Percentiles rank a stretch among this genome's conserved stretches.
Conservation (phyloP, 2,329 filamentous ascomycete species). For the Verticillium nonalfalfae region DNA sequence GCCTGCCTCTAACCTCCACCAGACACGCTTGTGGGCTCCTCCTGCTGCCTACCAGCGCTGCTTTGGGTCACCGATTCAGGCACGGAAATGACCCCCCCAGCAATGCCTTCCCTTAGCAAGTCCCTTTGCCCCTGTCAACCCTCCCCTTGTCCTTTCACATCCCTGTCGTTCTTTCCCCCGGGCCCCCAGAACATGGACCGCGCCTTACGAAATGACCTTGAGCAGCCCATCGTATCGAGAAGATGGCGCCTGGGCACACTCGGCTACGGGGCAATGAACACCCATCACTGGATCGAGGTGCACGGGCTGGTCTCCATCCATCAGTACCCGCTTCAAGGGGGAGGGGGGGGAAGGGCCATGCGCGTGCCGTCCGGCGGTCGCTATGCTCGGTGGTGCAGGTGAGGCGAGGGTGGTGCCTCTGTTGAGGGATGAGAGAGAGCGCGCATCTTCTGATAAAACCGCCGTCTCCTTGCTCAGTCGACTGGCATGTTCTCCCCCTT, state of each 20-base stretch:
- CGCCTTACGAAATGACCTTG: background rate
- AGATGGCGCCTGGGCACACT: background rate
- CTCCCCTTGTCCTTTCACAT: background rate
- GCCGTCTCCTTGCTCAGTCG: background rate
- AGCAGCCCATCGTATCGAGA: background rate
- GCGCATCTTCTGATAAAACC: conserved; percentile 1
- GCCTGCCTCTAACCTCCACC: background rate
- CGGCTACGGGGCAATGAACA: background rate
- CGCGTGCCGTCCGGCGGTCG: background rate
- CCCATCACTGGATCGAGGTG: background rate
- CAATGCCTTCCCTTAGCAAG: background rate
- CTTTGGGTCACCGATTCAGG: background rate
- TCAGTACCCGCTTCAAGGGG: background rate
- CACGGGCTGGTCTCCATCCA: background rate
- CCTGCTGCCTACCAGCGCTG: background rate
- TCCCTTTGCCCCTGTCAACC: background rate
- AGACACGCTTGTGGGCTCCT: background rate
- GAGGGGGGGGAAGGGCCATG: background rate
- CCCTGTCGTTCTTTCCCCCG: background rate
- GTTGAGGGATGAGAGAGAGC: background rate
- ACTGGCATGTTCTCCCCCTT: background rate
- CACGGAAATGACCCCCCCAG: background rate
- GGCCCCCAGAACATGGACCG: background rate
- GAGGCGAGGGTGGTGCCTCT: background rate
- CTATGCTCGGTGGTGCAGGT: background rate